Evolutionary conservation across 2,329 filamentous ascomycete species (phyloP).

Genomic region (Fusarium sp.): DNA sequence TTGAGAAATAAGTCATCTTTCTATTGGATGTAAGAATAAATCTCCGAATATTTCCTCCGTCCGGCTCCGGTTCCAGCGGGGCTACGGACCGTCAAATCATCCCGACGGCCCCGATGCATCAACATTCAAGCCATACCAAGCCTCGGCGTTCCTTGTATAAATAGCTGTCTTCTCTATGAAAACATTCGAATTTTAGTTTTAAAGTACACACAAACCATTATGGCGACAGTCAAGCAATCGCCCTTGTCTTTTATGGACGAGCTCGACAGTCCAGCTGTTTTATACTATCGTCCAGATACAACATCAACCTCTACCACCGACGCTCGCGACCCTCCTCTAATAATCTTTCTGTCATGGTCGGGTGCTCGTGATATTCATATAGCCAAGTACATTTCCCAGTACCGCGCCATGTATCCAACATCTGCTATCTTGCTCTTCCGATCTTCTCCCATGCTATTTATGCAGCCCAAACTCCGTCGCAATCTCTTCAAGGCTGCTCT

Average conservation of each 20-base stretch:
- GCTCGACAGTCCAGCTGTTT: conserved; percentile 52
- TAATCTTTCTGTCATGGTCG: conserved; percentile 65
- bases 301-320: not conserved
- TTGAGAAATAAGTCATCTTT: not conserved
- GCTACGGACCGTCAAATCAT: conserved; percentile 29
- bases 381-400: conserved; percentile 62
- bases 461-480: conserved; percentile 50
- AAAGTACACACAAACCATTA: conserved; percentile 15
- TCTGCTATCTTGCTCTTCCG: conserved; percentile 61
- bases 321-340: conserved; percentile 57
- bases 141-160: not conserved
- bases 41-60: conserved; percentile 24
- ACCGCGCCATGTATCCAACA: conserved; percentile 59
- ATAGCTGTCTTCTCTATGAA: not conserved
- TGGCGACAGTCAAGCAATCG: conserved; percentile 44
- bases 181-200: too few species aligned
- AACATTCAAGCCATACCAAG: not conserved
- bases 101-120: conserved; percentile 13
- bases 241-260: conserved; percentile 53
- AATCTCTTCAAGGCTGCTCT: conserved; percentile 55
- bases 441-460: conserved; percentile 53
- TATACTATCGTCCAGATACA: conserved; percentile 47
- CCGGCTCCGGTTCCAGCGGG: conserved; percentile 29
- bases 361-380: conserved; percentile 63
- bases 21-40: not conserved